phyloP scores from a whole-genome alignment of 176 grass and related monocot species.

The Lolium multiflorum region DNA sequence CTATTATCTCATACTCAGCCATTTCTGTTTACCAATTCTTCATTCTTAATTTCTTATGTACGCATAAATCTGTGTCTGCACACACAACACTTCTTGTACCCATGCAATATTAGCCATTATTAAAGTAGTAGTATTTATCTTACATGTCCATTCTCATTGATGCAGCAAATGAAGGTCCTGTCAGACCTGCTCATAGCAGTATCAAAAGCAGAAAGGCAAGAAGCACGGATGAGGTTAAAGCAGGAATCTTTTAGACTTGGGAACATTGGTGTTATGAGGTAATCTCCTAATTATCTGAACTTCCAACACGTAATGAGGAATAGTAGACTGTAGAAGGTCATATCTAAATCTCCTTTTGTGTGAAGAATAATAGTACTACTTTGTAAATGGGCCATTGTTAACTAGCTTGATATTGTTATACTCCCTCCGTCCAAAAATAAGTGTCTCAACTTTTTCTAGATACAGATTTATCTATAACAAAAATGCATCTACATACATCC shows the following conservation, averaged over 20 bases:
- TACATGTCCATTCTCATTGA: slow-evolving; percentile 33
- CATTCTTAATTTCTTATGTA: slow-evolving; percentile 16
- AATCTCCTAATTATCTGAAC: slow-evolving; percentile 11
- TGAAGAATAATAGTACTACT: not conserved
- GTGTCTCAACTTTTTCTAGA: too few relatives aligned
- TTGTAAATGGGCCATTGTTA: not conserved
- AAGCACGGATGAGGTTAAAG: slow-evolving; percentile 83
- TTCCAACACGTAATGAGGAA: slow-evolving; percentile 19
- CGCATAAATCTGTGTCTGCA: not conserved
- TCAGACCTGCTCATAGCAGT: slow-evolving; percentile 91
- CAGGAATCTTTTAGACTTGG: slow-evolving; percentile 98
- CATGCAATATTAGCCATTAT: slow-evolving; percentile 34
- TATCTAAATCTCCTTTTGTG: slow-evolving; percentile 9
- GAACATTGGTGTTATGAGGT: slow-evolving; percentile 98
- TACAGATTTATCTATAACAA: too few relatives aligned
- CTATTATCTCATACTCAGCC: slow-evolving; percentile 29
- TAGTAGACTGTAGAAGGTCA: not conserved
- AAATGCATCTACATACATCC: too few relatives aligned
- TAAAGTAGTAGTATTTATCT: not conserved
- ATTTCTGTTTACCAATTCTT: slow-evolving; percentile 31
- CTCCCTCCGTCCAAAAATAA: too few relatives aligned
- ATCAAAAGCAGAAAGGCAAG: slow-evolving; percentile 98
- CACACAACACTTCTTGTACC: not conserved
- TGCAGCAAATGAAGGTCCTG: slow-evolving; percentile 89
- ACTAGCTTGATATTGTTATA: slow-evolving; percentile 25